These are phyloP conservation scores for Platanus orientalis DNA, from an alignment of 164 flowering plant species.

Conservation along the genomic window DNA sequence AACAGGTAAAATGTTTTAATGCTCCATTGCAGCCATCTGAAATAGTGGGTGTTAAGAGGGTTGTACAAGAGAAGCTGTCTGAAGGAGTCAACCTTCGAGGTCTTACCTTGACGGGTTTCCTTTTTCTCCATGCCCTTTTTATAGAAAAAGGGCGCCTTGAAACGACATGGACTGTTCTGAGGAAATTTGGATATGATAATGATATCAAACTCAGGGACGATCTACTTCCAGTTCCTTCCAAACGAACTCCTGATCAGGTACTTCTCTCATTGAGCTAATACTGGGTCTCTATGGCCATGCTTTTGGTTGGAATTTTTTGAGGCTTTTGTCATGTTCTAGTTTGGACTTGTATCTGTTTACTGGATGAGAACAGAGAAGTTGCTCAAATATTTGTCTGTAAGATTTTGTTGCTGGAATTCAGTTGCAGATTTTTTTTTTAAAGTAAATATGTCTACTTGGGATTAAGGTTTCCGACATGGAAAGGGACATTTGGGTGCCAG, in stretches of 20 bases:
- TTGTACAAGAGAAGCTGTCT: conserved; percentile 83
- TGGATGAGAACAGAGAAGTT: neutral
- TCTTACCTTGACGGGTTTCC: conserved; percentile 87
- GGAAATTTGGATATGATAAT: conserved; percentile 94
- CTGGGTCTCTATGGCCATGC: too few relatives aligned
- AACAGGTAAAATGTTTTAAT: conserved; percentile 91
- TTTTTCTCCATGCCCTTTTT: conserved; percentile 93
- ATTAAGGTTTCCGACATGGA: too few relatives aligned
- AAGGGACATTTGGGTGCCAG: too few relatives aligned
- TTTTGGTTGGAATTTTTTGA: too few relatives aligned
- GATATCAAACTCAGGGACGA: conserved; percentile 79
- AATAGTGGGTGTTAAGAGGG: conserved; percentile 87
- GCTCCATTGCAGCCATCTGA: conserved; percentile 95
- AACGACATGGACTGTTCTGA: conserved; percentile 98
- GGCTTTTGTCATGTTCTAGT: too few relatives aligned
- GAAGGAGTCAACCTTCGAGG: conserved; percentile 91
- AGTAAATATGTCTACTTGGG: too few relatives aligned
- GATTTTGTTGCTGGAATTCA: neutral
- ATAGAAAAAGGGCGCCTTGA: conserved; percentile 96
- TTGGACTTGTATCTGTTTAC: neutral
- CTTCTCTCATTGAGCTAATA: neutral
- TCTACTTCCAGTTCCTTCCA: conserved; percentile 55
- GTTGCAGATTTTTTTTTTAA: too few relatives aligned
- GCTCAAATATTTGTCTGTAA: neutral
- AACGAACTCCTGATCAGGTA: conserved; percentile 87